Evolutionary conservation across 2,329 filamentous ascomycete genomes (phyloP).

Genomic region (Aspergillus oerlinghausenensis): DNA sequence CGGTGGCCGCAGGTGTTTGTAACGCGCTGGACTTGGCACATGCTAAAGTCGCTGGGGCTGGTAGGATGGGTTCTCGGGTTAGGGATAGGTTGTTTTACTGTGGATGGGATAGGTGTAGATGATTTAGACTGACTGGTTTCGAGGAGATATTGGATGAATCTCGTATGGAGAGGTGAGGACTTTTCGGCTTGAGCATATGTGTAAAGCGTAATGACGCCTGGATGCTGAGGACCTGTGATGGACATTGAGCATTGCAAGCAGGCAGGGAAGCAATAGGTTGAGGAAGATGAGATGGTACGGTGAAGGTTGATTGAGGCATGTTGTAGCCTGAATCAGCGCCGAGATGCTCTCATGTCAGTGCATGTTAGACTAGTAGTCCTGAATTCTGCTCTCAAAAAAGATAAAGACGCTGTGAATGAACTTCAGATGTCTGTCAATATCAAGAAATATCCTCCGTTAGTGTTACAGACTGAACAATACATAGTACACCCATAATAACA

Average conservation of each 20-base stretch:
- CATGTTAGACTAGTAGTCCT: background rate
- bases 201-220: background rate
- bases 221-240: background rate
- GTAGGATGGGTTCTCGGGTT: background rate
- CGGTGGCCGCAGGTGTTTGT: conserved; percentile 19
- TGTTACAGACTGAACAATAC: background rate
- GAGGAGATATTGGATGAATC: background rate
- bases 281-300: background rate
- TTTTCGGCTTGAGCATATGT: background rate
- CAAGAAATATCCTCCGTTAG: background rate
- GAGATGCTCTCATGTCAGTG: background rate
- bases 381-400: background rate
- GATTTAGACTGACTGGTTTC: background rate
- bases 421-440: background rate
- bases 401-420: background rate
- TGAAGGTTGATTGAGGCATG: background rate
- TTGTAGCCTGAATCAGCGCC: background rate
- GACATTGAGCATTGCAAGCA: background rate
- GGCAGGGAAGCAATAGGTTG: background rate
- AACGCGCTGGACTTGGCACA: conserved; percentile 20
- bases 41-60: background rate
- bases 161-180: background rate
- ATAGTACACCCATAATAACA: background rate
- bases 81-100: background rate
- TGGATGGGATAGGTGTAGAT: background rate